Evolutionary conservation across 352 stramenopile species (phyloP).

Genomic region (Thraustotheca clavata): DNA sequence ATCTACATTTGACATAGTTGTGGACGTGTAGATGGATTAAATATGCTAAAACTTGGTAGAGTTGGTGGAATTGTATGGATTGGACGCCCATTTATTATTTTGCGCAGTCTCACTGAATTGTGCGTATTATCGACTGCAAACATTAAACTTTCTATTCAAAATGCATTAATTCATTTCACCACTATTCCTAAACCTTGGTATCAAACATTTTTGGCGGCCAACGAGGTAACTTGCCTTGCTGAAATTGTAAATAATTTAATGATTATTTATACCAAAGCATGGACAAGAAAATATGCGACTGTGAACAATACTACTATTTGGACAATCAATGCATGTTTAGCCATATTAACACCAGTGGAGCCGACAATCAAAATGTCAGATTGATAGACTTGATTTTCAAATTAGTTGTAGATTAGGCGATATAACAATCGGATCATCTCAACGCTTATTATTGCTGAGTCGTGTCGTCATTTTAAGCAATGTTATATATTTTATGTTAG

Average conservation of each 20-base stretch:
- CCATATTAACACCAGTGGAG: too few relatives aligned
- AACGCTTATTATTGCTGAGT: too few relatives aligned
- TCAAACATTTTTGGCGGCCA: constrained; percentile 9
- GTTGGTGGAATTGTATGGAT: constrained; percentile 16
- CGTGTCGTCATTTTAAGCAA: too few relatives aligned
- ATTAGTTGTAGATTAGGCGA: too few relatives aligned
- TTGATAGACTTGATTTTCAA: too few relatives aligned
- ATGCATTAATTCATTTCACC: not conserved
- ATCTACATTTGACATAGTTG: not conserved
- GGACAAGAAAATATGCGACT: too few relatives aligned
- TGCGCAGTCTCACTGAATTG: constrained; percentile 13
- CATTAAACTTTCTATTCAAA: not conserved
- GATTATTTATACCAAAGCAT: too few relatives aligned
- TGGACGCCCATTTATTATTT: constrained; percentile 6
- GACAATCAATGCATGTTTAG: too few relatives aligned
- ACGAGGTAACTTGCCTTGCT: constrained; percentile 16
- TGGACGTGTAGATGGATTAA: constrained; percentile 3
- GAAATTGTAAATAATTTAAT: constrained; percentile 2
- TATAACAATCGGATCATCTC: too few relatives aligned
- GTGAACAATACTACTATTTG: too few relatives aligned
- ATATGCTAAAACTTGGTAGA: constrained; percentile 6
- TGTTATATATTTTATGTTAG: too few relatives aligned
- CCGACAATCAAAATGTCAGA: too few relatives aligned
- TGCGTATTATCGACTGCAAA: constrained; percentile 2
- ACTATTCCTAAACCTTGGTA: not conserved